phyloP scores from a whole-genome alignment of 768 basidiomycete species.

The Suillus weaverae region DNA sequence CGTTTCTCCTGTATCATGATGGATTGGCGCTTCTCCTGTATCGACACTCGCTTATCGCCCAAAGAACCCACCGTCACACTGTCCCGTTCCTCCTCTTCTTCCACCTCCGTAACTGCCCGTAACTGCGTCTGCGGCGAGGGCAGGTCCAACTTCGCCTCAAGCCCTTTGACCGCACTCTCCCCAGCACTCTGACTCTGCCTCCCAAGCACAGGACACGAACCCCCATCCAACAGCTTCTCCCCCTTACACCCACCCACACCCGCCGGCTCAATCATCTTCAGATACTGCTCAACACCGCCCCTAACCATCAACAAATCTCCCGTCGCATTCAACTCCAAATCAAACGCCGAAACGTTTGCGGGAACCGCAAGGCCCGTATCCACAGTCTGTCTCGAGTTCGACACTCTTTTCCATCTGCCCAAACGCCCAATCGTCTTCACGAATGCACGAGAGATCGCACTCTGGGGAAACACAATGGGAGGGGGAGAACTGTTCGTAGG shows the following conservation, averaged over 20 bases:
- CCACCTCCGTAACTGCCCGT: conserved; percentile 32
- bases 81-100: conserved; percentile 29
- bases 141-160: conserved; percentile 12
- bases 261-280: conserved; percentile 53
- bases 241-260: not conserved
- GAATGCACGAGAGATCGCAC: conserved; percentile 69
- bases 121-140: conserved; percentile 20
- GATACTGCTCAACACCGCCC: conserved; percentile 66
- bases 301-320: conserved; percentile 61
- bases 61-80: conserved; percentile 2
- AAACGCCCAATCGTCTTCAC: conserved; percentile 82
- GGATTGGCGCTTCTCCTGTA: not conserved
- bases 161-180: conserved; percentile 2
- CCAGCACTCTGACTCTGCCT: not conserved
- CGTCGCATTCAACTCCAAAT: conserved; percentile 61
- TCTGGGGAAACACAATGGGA: conserved; percentile 50
- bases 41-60: conserved; percentile 18
- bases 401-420: conserved; percentile 79
- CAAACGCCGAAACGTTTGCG: conserved; percentile 66
- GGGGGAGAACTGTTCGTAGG: conserved; percentile 21
- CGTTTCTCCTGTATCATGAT: not conserved
- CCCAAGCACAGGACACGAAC: not conserved
- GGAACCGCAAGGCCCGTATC: conserved; percentile 37
- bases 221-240: not conserved
- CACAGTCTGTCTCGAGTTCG: conserved; percentile 48